phyloP scores from a whole-genome alignment of 225 moss, liverwort and hornwort species.

The Sphagnum contortum region DNA sequence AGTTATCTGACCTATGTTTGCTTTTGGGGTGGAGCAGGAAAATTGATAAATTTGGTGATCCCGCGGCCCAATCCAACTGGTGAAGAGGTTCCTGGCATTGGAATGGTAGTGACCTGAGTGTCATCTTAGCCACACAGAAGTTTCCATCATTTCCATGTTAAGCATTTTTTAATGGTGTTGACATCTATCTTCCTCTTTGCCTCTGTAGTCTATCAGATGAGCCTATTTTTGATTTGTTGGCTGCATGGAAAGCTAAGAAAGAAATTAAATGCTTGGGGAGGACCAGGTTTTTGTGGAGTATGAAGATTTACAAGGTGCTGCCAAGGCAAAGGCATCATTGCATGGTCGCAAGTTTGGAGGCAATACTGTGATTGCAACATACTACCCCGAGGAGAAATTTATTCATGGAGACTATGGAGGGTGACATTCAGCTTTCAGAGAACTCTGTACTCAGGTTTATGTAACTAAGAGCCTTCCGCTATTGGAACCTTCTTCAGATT shows the following conservation, averaged over 20 bases:
- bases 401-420: slow-evolving; percentile 71
- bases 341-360: slow-evolving; percentile 86
- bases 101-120: slow-evolving; percentile 16
- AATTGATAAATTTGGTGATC: slow-evolving; percentile 23
- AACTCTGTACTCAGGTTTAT: too few relatives aligned
- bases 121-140: too few relatives aligned
- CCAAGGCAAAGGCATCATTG: slow-evolving; percentile 76
- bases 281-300: slow-evolving; percentile 87
- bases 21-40: slow-evolving; percentile 11
- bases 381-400: slow-evolving; percentile 81
- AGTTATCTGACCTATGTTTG: not conserved
- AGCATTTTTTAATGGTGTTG: too few relatives aligned
- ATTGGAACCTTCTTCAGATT: too few relatives aligned
- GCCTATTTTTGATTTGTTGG: not conserved
- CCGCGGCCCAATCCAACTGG: slow-evolving; percentile 25
- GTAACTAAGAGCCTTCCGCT: too few relatives aligned
- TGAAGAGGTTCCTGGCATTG: slow-evolving; percentile 32
- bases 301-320: slow-evolving; percentile 70
- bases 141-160: too few relatives aligned
- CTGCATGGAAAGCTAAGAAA: not conserved
- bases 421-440: too few relatives aligned
- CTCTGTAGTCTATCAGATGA: not conserved
- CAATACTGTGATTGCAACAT: slow-evolving; percentile 87
- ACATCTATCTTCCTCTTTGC: not conserved
- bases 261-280: not conserved